Base-by-base conservation (phyloP, 1,284 basidiomycete genomes). In the Marasmius fiardii region DNA sequence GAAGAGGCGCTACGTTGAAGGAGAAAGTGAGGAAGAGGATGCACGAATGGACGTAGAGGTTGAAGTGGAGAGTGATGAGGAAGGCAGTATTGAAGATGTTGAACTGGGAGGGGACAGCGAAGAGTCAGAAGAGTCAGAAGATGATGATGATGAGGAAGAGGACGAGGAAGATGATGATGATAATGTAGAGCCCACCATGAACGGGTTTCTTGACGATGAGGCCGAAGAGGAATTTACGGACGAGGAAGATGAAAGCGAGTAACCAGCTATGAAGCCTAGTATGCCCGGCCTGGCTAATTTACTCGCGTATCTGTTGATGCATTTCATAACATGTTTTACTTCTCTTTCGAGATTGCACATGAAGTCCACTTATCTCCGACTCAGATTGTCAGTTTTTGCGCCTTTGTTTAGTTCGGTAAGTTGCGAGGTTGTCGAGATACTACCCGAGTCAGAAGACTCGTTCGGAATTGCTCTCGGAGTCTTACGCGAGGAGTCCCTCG, bases 151-250 rank as follows among this genome's bases (percentile, higher is more conserved):
- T 20, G 80, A 79, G 14, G 74, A 74, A 8, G 79, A 76, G 2
- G 81, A 80, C 5, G 80, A 77, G 0, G 79, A 77, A 24, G 81
- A 76, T 14, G 82, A 81, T 6, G 78, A 80, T 24, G 81, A 80
- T 24, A 80, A 75, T 7, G 77, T 76, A 18, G 81, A 76, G 11
- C 79, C 68, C 56, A 79, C 65, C 60, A 70, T 75, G 69, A 83
- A 85, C 62, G 85, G 81, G 20, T 86, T 88, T 61, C 83, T 88
- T 41, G 87, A 89, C 63, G 88, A 88, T 58, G 86, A 88, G 62
- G 86, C 84, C 18, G 87, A 90, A 55, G 88, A 89, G 63, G 81
- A 80, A 62, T 78, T 81, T 54, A 82, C 82, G 18, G 83, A 85
- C 24, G 82, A 84, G 5, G 82, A 83, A 26, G 83, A 75, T 58